A percentile compares a stretch with the other conserved stretches of the same genome.
phyloP scores from a whole-genome alignment of 352 stramenopile genomes.

The Globisporangium uncinulatum region DNA sequence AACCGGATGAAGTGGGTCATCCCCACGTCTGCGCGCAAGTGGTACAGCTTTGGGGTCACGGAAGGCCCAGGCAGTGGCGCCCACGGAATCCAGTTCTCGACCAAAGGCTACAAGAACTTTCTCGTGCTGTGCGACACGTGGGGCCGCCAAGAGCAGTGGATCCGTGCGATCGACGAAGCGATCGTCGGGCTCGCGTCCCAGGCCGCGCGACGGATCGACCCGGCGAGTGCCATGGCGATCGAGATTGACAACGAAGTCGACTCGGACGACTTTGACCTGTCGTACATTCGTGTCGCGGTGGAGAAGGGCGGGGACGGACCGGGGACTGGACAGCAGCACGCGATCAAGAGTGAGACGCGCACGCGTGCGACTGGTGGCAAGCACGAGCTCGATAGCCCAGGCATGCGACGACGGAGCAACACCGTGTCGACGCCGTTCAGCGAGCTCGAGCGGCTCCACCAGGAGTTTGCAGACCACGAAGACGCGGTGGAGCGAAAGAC shows the following conservation, averaged over 20 bases:
- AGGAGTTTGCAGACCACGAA: constrained; percentile 24
- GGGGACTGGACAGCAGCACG: background rate
- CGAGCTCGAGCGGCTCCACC: constrained; percentile 28
- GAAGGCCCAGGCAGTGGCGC: constrained; percentile 78
- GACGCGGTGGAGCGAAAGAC: constrained; percentile 4
- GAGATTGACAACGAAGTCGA: constrained; percentile 89
- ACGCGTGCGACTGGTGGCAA: background rate
- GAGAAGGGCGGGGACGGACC: constrained; percentile 18
- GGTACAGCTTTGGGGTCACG: constrained; percentile 81
- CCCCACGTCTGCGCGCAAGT: constrained; percentile 78
- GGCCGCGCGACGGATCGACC: constrained; percentile 49
- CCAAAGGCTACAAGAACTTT: constrained; percentile 88
- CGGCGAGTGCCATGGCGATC: constrained; percentile 72
- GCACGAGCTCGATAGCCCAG: constrained; percentile 1
- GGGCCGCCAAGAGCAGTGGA: constrained; percentile 84
- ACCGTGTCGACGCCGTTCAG: constrained; percentile 28
- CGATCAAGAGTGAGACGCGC: constrained; percentile 5
- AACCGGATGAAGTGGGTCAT: constrained; percentile 90
- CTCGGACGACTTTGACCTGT: constrained; percentile 65
- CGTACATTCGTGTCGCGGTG: constrained; percentile 21
- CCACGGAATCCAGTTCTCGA: constrained; percentile 81
- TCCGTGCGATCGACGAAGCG: constrained; percentile 76
- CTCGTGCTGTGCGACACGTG: constrained; percentile 83
- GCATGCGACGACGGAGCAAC: constrained; percentile 24
- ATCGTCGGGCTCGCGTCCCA: constrained; percentile 62